Percentiles rank a stretch among this genome's conserved stretches.
These are phyloP conservation scores for Dactylellina leptospora DNA, from an alignment of 2,329 filamentous ascomycete genomes.

Conservation along the genomic window DNA sequence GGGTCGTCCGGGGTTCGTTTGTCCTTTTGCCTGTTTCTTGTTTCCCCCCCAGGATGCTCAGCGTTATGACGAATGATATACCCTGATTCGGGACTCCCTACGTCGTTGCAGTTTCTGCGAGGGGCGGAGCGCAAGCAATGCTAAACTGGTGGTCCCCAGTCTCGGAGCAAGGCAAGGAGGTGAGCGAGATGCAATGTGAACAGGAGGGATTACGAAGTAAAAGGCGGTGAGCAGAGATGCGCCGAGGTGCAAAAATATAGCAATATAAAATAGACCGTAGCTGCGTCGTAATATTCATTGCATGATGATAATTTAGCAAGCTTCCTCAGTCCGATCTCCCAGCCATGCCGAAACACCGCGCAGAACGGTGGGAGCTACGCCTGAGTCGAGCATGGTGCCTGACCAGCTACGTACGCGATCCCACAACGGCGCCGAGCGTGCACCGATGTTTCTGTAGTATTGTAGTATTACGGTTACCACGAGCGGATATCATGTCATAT, in stretches of 20 bases:
- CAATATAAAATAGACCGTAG: not conserved
- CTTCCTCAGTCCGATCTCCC: constrained; percentile 19
- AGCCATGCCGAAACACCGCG: constrained; percentile 42
- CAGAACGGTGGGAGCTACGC: constrained; percentile 17
- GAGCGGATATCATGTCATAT: not conserved
- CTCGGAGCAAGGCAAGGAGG: not conserved
- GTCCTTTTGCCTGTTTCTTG: constrained; percentile 41
- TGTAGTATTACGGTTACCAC: constrained; percentile 6
- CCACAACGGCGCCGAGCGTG: not conserved
- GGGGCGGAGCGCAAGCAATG: constrained; percentile 29
- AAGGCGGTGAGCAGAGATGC: not conserved
- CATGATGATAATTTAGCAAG: not conserved
- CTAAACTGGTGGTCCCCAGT: no score
- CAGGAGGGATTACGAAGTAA: not conserved
- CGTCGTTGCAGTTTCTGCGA: constrained; percentile 33
- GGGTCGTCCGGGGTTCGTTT: constrained; percentile 12
- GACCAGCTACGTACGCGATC: not conserved
- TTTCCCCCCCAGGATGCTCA: constrained; percentile 24
- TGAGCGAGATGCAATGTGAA: not conserved
- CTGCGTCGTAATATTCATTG: not conserved
- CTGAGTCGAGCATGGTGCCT: not conserved
- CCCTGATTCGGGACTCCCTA: constrained; percentile 32
- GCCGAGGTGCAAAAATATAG: not conserved
- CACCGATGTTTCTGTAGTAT: not conserved
- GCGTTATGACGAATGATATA: constrained; percentile 46